Evolutionary conservation across 2,329 filamentous ascomycete genomes (phyloP), one percentile per base, ranked within the genome.

Genomic region (Cladobotryum protrusum): DNA sequence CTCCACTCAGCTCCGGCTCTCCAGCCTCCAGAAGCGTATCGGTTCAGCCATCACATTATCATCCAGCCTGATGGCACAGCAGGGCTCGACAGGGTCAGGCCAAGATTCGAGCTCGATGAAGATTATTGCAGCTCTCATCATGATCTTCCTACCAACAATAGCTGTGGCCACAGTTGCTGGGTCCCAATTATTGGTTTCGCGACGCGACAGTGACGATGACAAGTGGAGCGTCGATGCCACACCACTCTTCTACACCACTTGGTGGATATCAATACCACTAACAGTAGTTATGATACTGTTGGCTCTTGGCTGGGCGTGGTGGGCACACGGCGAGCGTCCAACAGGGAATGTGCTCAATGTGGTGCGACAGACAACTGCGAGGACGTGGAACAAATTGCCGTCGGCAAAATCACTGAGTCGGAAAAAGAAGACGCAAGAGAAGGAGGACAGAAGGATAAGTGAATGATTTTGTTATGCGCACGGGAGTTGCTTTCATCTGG

Each of bases 111-210:
- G 59, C n/a, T 63, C 62, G 12, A 69, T 69, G 63, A 67, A 64
- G 45, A 61, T 67, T 5, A 67, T 71, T 29, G 63, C 68, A 3
- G 59, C 60, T 34, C 63, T 71, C 17, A 70, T 67, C 5, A 61
- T 71, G 49, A 47, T 71, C 5, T 71, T 70, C 51, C 43, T 71
- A 0, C 68, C 68, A 1, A 68, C 65, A 0, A 67, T 64, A 2
- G 62, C 60, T 0, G 65, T 71, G 7, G 65, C 68, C 8, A 59
- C 61, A 0, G 56, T 71, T 5, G 43, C 58, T 6, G 62, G 62
- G n/a, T 65, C 62, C 7, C 61, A 62, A 43, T 34, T 64, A 5
- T 57, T 64, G 5, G 46, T 59, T 1, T 54, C 62, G 1, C 50
- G 61, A 17, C 40, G 56, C 5, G 51, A 43, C 1, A 50, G 52